These are phyloP conservation scores for Silene conica DNA, from an alignment of 148 eudicot species.

Conservation along the genomic window DNA sequence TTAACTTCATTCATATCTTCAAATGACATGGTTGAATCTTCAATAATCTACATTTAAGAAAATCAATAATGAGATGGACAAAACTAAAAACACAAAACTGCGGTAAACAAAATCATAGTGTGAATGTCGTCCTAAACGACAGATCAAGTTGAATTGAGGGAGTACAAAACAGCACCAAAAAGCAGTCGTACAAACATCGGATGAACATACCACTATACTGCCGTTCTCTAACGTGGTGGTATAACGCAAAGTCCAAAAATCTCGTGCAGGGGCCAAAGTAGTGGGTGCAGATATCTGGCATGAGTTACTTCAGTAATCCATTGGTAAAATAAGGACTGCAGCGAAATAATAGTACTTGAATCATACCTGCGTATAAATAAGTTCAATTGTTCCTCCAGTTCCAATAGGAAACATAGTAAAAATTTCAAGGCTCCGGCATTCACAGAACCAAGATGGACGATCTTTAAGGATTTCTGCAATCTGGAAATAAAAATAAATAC, in stretches of 20 bases:
- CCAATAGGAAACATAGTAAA: constrained; percentile 84
- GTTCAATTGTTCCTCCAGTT: constrained; percentile 93
- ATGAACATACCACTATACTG: constrained; percentile 74
- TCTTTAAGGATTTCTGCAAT: constrained; percentile 96
- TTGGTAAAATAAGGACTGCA: background rate
- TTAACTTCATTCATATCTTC: too few species aligned
- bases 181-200: background rate
- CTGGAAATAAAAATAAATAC: constrained; percentile 32
- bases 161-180: too few species aligned
- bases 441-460: constrained; percentile 95
- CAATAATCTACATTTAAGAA: too few species aligned
- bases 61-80: too few species aligned
- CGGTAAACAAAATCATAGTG: too few species aligned
- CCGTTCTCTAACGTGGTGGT: constrained; percentile 87
- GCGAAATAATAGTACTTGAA: background rate
- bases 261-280: constrained; percentile 90
- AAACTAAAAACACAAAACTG: too few species aligned
- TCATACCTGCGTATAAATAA: constrained; percentile 77
- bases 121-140: too few species aligned
- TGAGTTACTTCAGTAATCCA: constrained; percentile 13
- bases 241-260: constrained; percentile 93
- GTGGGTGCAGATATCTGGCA: constrained; percentile 89
- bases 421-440: constrained; percentile 92
- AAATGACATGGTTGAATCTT: too few species aligned
- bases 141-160: too few species aligned